These are phyloP conservation scores for Xylaria palmicola DNA, from an alignment of 495 filamentous ascomycete genomes.

Conservation along the genomic window DNA sequence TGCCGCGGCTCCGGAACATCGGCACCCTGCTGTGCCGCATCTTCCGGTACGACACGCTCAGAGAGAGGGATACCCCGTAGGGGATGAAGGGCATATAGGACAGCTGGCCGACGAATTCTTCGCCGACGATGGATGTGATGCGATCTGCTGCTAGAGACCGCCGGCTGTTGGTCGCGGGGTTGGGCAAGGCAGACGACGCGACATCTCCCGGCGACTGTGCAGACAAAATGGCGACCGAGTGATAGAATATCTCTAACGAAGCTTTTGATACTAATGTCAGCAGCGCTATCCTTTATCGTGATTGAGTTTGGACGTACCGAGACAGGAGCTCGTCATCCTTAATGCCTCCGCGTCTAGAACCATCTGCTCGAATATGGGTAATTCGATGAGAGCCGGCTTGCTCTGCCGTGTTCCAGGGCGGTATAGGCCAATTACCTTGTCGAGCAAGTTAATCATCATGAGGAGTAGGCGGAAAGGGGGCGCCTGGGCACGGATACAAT, in stretches of 20 bases:
- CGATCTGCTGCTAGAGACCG: constrained; percentile 64
- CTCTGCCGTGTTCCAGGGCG: constrained; percentile 55
- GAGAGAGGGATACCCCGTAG: constrained; percentile 64
- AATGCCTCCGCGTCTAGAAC: constrained; percentile 47
- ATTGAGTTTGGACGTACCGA: constrained; percentile 42
- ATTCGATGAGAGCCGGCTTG: constrained; percentile 42
- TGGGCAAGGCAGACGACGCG: constrained; percentile 50
- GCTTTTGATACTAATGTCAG: constrained; percentile 41
- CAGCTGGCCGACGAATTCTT: constrained; percentile 53
- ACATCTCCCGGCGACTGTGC: constrained; percentile 33
- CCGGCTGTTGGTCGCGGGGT: constrained; percentile 55
- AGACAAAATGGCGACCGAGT: constrained; percentile 64
- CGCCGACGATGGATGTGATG: constrained; percentile 59
- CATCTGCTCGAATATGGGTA: constrained; percentile 68
- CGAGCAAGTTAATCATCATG: constrained; percentile 51
- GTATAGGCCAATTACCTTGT: constrained; percentile 67
- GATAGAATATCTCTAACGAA: constrained; percentile 67
- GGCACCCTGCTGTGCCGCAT: constrained; percentile 64
- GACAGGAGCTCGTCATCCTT: constrained; percentile 35
- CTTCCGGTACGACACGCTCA: constrained; percentile 70
- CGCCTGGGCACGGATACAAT: constrained; percentile 42
- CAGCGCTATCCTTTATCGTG: not conserved
- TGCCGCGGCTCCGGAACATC: constrained; percentile 62
- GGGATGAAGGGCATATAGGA: constrained; percentile 64
- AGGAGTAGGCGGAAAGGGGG: constrained; percentile 49